Base-by-base conservation (phyloP, 768 basidiomycete species). In the Kwoniella mangroviensis region DNA sequence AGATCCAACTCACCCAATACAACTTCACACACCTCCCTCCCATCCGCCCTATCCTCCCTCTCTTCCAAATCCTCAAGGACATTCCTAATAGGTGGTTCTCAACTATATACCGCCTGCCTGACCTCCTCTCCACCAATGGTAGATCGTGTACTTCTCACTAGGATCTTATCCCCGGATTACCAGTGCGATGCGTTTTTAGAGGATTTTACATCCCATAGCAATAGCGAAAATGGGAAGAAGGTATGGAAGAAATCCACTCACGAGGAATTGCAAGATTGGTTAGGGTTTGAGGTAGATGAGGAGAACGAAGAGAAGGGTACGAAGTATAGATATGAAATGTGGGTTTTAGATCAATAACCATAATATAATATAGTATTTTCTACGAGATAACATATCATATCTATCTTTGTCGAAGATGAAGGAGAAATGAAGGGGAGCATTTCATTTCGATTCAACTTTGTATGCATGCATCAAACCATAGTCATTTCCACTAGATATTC, bases 311-410 rank as follows among this genome's bases (percentile, higher is more conserved):
- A 97, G 83, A 91, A 91, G 65, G 92, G 90, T 11, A 85, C 93
- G 55, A 86, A 87, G 73, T 99, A 95, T 82, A 91, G 92, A 84
- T 97, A 90, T 83, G 92, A 99, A 85, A 94, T 99, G 94, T 99
- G 96, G 96, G 86, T 89, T 2, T 28, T 69, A 53, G 51, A 66
- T 65, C 49, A 57, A 4, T 22, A 57, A 26, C 19, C 42, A 34
- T 34, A 34, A 34, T 34, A 7, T 34, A 34, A 34, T 0, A 34
- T 34, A 34, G 34, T 34, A 2, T 28, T 28, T 7, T 34, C 34
- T 34, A 34, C 34, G 34, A 34, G 9, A 0, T 34, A 7, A 34
- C 34, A 34, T 34, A 34, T 51, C 49, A 51, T 51, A 51, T 19
- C 15, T 51, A 34, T 34, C 34, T 6, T 6, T 34, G 34, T 34